Evolutionary conservation across 441 rosid genomes (phyloP).

Genomic region (Rhodomyrtus psidioides): DNA sequence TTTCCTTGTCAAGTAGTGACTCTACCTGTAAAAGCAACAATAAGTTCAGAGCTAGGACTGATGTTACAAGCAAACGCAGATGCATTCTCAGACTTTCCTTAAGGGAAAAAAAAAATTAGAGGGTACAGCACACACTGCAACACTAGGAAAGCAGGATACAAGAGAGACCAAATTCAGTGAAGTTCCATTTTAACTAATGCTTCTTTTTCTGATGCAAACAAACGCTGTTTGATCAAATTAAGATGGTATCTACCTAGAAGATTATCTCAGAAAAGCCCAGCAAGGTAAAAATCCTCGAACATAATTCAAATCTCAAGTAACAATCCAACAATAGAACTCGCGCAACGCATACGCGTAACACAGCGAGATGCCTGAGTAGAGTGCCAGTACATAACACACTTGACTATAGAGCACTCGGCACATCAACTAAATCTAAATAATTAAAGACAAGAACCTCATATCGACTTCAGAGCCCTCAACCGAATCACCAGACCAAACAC

Average conservation of each 20-base stretch:
- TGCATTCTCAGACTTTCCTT: background rate
- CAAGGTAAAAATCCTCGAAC: background rate
- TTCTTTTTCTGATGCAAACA: background rate
- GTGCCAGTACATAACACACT: background rate
- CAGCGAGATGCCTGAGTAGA: background rate
- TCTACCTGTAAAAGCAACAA: slow-evolving; percentile 10
- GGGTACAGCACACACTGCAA: background rate
- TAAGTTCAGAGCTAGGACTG: background rate
- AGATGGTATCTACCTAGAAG: background rate
- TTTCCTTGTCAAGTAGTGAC: slow-evolving; percentile 17
- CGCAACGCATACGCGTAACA: background rate
- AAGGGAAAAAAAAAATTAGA: background rate
- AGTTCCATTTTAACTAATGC: background rate
- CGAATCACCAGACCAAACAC: background rate
- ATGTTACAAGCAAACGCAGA: background rate
- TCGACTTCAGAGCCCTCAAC: background rate
- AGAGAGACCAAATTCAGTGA: background rate
- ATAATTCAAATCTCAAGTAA: background rate
- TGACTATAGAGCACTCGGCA: background rate
- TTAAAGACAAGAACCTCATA: background rate
- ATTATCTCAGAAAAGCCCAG: background rate
- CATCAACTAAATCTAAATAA: background rate
- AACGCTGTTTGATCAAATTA: background rate
- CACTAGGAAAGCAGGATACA: background rate
- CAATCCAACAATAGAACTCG: background rate